Evolutionary conservation across 371 early-diverging fungal genomes (phyloP).

Genomic region (Chytridiales sp.): DNA sequence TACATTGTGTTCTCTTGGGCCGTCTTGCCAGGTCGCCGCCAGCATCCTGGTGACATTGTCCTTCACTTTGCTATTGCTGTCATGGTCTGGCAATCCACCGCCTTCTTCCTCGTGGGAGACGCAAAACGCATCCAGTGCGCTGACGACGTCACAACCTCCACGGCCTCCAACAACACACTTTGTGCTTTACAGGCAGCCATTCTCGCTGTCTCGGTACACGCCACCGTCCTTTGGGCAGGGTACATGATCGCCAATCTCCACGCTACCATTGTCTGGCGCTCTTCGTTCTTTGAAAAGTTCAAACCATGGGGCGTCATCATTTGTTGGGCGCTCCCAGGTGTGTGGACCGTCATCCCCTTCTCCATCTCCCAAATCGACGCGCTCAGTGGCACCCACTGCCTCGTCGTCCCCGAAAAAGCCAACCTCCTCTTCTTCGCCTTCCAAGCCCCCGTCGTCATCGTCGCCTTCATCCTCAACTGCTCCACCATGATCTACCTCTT

Average conservation of each 20-base stretch:
- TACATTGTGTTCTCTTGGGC: conserved; percentile 57
- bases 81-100: conserved; percentile 33
- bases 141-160: conserved; percentile 24
- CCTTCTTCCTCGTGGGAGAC: conserved; percentile 53
- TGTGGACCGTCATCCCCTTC: conserved; percentile 49
- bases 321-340: conserved; percentile 60
- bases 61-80: conserved; percentile 54
- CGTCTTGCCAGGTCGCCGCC: conserved; percentile 59
- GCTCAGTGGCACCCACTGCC: conserved; percentile 47
- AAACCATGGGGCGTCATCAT: conserved; percentile 51
- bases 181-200: conserved; percentile 61
- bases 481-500: conserved; percentile 63
- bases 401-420: conserved; percentile 51
- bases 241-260: conserved; percentile 47
- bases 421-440: conserved; percentile 61
- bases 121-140: conserved; percentile 55
- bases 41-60: conserved; percentile 65
- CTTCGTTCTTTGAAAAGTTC: conserved; percentile 54
- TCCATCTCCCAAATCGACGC: conserved; percentile 53
- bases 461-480: conserved; percentile 56
- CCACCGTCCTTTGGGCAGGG: conserved; percentile 60
- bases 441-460: conserved; percentile 56
- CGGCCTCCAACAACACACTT: conserved; percentile 48
- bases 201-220: conserved; percentile 56
- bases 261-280: conserved; percentile 64